These are phyloP conservation scores for Cladosporium colombiae DNA, from an alignment of 2,329 filamentous ascomycete genomes.

Conservation along the genomic window DNA sequence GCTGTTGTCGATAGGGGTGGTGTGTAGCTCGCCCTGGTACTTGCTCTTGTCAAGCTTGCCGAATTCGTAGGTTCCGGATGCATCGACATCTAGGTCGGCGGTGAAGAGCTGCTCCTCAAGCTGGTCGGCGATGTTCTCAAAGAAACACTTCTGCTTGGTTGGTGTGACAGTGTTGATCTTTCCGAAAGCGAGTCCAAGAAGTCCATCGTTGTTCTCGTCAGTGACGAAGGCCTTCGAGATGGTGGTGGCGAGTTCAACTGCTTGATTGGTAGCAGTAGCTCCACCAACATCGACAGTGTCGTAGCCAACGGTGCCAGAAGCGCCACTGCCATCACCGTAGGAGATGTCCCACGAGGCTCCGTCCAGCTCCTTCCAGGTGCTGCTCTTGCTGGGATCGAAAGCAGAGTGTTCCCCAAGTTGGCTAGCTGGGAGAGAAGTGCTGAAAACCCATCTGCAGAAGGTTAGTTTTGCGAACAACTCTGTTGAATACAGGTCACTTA, in stretches of 20 bases:
- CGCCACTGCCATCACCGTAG: slow-evolving; percentile 69
- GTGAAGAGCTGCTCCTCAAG: slow-evolving; percentile 70
- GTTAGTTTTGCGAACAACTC: not conserved
- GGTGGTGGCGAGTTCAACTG: slow-evolving; percentile 65
- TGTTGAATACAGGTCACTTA: slow-evolving; percentile 40
- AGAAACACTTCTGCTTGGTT: slow-evolving; percentile 68
- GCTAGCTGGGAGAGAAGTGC: slow-evolving; percentile 54
- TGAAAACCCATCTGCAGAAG: slow-evolving; percentile 65
- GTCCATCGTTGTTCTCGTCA: slow-evolving; percentile 65
- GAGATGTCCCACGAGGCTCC: slow-evolving; percentile 61
- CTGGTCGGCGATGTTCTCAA: slow-evolving; percentile 65
- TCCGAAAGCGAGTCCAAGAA: slow-evolving; percentile 68
- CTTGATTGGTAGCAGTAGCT: slow-evolving; percentile 60
- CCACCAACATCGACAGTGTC: slow-evolving; percentile 69
- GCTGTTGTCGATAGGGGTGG: slow-evolving; percentile 61
- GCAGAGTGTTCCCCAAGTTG: slow-evolving; percentile 55
- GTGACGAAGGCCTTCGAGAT: slow-evolving; percentile 61
- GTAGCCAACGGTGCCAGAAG: slow-evolving; percentile 65
- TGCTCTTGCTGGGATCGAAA: slow-evolving; percentile 56
- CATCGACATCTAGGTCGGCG: slow-evolving; percentile 61
- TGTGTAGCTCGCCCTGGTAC: slow-evolving; percentile 63
- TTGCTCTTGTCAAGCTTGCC: slow-evolving; percentile 66
- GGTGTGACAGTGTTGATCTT: slow-evolving; percentile 66
- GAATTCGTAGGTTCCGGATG: slow-evolving; percentile 68
- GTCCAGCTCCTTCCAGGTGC: slow-evolving; percentile 50